Evolutionary conservation across 2,329 filamentous ascomycete species (phyloP).

Genomic region (Cryphonectria parasitica): DNA sequence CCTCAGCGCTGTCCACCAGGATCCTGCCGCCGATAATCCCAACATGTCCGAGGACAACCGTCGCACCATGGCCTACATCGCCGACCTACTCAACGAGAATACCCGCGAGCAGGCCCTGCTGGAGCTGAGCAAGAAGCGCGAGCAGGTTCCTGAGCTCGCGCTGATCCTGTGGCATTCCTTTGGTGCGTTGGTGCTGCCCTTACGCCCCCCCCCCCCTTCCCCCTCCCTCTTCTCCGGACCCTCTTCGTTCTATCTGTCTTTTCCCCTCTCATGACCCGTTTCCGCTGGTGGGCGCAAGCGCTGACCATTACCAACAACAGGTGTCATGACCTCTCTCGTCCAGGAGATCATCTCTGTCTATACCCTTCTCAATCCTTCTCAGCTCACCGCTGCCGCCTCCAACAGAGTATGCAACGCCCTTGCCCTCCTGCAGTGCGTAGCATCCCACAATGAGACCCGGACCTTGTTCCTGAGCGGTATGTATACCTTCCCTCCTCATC

Average conservation of each 20-base stretch:
- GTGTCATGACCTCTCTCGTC: conserved; percentile 95
- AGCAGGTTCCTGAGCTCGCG: conserved; percentile 95
- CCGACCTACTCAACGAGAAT: conserved; percentile 84
- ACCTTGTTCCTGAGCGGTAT: conserved; percentile 91
- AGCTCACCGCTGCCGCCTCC: conserved; percentile 94
- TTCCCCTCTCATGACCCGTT: neutral
- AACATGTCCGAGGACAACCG: conserved; percentile 84
- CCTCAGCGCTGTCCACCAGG: conserved; percentile 55
- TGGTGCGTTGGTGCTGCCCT: conserved; percentile 61
- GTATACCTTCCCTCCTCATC: conserved; percentile 31
- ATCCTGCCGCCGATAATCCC: conserved; percentile 63
- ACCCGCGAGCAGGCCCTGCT: conserved; percentile 89
- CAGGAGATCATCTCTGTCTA: conserved; percentile 99
- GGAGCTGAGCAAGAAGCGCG: conserved; percentile 97
- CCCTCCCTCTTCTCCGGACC: no score
- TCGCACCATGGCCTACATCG: conserved; percentile 89
- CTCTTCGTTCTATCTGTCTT: neutral
- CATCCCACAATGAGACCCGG: conserved; percentile 94
- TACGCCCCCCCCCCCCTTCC: neutral
- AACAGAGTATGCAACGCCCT: conserved; percentile 98
- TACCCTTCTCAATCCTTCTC: conserved; percentile 91
- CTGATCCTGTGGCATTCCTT: conserved; percentile 98
- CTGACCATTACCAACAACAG: conserved; percentile 47
- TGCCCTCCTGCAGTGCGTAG: conserved; percentile 93
- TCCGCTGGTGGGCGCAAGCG: neutral